A percentile compares a stretch with the other conserved stretches of the same genome.
Evolutionary conservation across 1,139 yeast genomes (phyloP).

Genomic region (Taiozyma sp.): DNA sequence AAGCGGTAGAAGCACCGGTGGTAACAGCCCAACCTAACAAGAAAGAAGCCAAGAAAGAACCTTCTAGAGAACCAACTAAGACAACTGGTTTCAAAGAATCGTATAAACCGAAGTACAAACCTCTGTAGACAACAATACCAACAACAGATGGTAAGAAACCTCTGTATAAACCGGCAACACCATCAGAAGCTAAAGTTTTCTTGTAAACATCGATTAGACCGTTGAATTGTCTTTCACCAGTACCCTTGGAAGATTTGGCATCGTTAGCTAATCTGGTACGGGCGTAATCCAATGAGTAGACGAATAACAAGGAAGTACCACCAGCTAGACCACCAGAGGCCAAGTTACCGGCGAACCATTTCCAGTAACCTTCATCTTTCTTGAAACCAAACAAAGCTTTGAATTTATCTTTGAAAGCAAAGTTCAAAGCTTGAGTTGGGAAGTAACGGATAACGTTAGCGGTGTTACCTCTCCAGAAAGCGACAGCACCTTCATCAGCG

Average conservation of each 20-base stretch:
- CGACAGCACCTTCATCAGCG: constrained; percentile 63
- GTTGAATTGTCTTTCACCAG: constrained; percentile 73
- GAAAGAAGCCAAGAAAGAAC: constrained; percentile 71
- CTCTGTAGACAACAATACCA: constrained; percentile 80
- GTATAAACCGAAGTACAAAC: constrained; percentile 78
- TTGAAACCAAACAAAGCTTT: constrained; percentile 74
- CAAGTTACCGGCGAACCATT: constrained; percentile 75
- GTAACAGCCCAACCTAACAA: constrained; percentile 76
- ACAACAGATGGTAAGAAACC: constrained; percentile 82
- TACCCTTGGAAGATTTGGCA: constrained; percentile 65
- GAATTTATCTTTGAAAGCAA: constrained; percentile 82
- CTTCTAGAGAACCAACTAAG: constrained; percentile 67
- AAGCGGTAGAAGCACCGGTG: constrained; percentile 75
- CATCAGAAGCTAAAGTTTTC: constrained; percentile 72
- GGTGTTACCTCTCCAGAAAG: constrained; percentile 86
- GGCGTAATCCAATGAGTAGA: constrained; percentile 79
- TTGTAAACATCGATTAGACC: constrained; percentile 75
- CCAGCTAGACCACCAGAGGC: constrained; percentile 86
- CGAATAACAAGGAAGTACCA: constrained; percentile 70
- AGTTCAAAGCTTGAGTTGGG: constrained; percentile 84
- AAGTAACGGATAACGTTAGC: constrained; percentile 81
- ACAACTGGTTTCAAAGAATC: constrained; percentile 77
- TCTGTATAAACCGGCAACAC: constrained; percentile 79
- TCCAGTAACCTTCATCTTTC: constrained; percentile 63
- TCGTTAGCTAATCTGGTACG: constrained; percentile 84